phyloP scores from a whole-genome alignment of 2,329 filamentous ascomycete genomes.

The Neopestalotiopsis sp. region DNA sequence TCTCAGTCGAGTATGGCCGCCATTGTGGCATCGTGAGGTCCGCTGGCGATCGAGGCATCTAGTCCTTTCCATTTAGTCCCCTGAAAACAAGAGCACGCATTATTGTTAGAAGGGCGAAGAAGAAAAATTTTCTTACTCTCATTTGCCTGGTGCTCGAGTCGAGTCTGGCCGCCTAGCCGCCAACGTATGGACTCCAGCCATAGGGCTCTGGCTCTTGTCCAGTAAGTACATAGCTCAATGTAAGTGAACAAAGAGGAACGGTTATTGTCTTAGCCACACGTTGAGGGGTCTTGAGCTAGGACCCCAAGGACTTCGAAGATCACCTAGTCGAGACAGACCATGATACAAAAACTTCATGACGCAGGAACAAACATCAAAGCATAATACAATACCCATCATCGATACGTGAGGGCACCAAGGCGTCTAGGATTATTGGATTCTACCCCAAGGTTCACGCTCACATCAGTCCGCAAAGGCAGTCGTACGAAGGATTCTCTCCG shows the following conservation, averaged over 20 bases:
- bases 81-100: background rate
- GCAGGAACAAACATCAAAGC: constrained; percentile 2
- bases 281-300: background rate
- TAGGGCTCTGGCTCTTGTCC: background rate
- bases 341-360: background rate
- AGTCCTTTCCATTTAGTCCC: background rate
- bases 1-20: constrained; percentile 15
- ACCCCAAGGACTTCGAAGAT: background rate
- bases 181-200: no score
- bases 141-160: background rate
- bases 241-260: no score
- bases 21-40: constrained; percentile 17
- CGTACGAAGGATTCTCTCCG: background rate
- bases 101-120: background rate
- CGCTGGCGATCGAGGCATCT: constrained; percentile 11
- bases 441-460: constrained; percentile 1
- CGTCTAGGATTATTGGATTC: background rate
- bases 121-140: background rate
- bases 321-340: background rate
- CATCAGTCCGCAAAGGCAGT: background rate
- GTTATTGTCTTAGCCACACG: no score
- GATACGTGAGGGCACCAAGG: background rate
- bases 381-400: background rate
- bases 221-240: background rate
- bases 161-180: no score